phyloP scores from a whole-genome alignment of 2,329 filamentous ascomycete species.

The Trichoderma lentiforme region DNA sequence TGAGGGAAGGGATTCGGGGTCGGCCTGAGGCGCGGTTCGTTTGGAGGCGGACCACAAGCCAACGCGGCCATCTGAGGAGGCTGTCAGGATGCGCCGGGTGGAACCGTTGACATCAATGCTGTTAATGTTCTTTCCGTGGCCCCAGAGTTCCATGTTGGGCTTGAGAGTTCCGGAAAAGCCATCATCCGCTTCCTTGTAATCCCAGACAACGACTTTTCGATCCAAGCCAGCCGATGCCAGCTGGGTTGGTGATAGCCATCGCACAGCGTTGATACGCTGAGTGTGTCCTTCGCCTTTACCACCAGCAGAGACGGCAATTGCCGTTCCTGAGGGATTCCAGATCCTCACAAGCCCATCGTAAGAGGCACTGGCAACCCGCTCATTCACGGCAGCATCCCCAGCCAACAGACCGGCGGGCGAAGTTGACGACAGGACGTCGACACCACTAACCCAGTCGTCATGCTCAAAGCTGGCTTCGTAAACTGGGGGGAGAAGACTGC shows the following conservation, averaged over 20 bases:
- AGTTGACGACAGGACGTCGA: slow-evolving; percentile 73
- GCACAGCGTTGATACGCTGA: slow-evolving; percentile 75
- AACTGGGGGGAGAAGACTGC: slow-evolving; percentile 81
- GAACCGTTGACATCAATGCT: slow-evolving; percentile 69
- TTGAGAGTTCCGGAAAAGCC: slow-evolving; percentile 61
- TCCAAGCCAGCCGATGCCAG: slow-evolving; percentile 83
- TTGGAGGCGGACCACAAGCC: slow-evolving; percentile 88
- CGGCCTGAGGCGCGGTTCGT: slow-evolving; percentile 69
- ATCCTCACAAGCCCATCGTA: slow-evolving; percentile 87
- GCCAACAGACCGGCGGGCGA: slow-evolving; percentile 56
- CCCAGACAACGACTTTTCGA: slow-evolving; percentile 84
- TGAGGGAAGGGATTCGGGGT: slow-evolving; percentile 64
- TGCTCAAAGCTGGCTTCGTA: slow-evolving; percentile 93
- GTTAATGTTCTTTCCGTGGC: slow-evolving; percentile 73
- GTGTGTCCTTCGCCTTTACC: slow-evolving; percentile 68
- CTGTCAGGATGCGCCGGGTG: slow-evolving; percentile 77
- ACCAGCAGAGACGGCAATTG: slow-evolving; percentile 72
- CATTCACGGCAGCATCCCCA: slow-evolving; percentile 28
- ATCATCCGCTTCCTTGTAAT: slow-evolving; percentile 68
- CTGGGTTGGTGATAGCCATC: slow-evolving; percentile 74
- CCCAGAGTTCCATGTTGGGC: slow-evolving; percentile 77
- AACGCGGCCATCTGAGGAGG: slow-evolving; percentile 76
- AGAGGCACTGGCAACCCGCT: slow-evolving; percentile 79
- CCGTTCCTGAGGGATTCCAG: slow-evolving; percentile 85
- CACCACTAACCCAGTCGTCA: slow-evolving; percentile 90